These are phyloP conservation scores for Margaritispora aquatica DNA, from an alignment of 495 filamentous ascomycete genomes.

Conservation along the genomic window DNA sequence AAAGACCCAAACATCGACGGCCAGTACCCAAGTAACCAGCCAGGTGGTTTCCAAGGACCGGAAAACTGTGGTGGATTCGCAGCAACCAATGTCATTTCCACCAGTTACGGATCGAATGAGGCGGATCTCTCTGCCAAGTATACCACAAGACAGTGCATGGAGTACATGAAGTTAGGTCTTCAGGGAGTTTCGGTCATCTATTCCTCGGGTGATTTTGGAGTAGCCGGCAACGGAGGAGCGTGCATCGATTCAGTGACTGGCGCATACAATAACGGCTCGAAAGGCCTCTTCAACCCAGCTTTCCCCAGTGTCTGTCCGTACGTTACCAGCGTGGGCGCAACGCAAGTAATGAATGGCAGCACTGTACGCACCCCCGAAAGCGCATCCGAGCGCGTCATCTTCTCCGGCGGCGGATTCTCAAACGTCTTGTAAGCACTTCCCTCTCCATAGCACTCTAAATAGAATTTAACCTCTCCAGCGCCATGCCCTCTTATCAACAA, in stretches of 20 bases:
- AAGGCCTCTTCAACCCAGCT: slow-evolving; percentile 15
- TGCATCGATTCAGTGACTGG: slow-evolving; percentile 37
- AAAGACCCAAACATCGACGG: slow-evolving; percentile 39
- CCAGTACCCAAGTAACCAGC: slow-evolving; percentile 46
- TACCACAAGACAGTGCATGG: slow-evolving; percentile 51
- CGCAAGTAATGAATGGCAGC: slow-evolving; percentile 25
- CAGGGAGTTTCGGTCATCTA: slow-evolving; percentile 41
- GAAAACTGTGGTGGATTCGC: slow-evolving; percentile 56
- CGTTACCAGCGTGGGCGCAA: slow-evolving; percentile 37
- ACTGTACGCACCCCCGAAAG: slow-evolving; percentile 28
- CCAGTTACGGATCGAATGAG: slow-evolving; percentile 51
- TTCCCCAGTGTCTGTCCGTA: slow-evolving; percentile 29
- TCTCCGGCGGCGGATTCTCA: slow-evolving; percentile 62
- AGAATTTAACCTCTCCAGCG: slow-evolving; percentile 1
- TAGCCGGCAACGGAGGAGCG: slow-evolving; percentile 48
- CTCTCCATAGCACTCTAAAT: not conserved
- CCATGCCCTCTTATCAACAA: slow-evolving; percentile 51
- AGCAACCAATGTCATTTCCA: slow-evolving; percentile 54
- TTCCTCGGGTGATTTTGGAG: slow-evolving; percentile 57
- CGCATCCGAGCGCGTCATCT: slow-evolving; percentile 25
- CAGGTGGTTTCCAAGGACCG: slow-evolving; percentile 48
- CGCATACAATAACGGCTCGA: slow-evolving; percentile 14
- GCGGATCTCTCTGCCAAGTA: slow-evolving; percentile 45
- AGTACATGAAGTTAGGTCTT: slow-evolving; percentile 31
- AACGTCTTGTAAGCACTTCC: slow-evolving; percentile 48